Evolutionary conservation across 805 yeast genomes (phyloP), one percentile per base, ranked within the genome.

Genomic region (Candida manassasensis): DNA sequence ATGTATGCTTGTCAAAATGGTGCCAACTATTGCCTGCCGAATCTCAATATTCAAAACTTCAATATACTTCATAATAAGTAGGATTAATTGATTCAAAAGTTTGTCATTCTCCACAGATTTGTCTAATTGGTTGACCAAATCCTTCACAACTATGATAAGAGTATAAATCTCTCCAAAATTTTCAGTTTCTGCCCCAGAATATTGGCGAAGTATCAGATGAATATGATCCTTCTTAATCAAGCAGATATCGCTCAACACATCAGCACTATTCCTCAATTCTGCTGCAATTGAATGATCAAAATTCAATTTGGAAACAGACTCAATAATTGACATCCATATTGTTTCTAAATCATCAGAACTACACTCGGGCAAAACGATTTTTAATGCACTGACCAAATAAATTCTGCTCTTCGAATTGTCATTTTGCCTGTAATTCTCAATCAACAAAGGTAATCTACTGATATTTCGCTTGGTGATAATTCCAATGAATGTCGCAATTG

Each of bases 1-100:
- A 53, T 78, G 81, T 19, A 80, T 57, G 0, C 80, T 77, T 2
- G 82, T 68, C 8, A 78, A 69, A 28, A 83, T 53, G 15, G 81
- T 76, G 5, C 77, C 69, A 21, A 80, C 62, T 1, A 82, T 70
- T n/a, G 75, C 62, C 52, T 78, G 48, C 41, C 81, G 77, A 34
- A 79, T 64, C n/a, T 67, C 73, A 27, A 81, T 61, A 38, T 69
- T 71, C 3, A 49, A 38, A 12, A 56, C 49, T 3, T 49, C 45
- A 9, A 57, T 48, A 49, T 57, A 59, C 11, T 39, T 37, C 25
- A 53, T 38, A 6, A 50, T 40, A n/a, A 30, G 29, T 4, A 32
- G 21, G 17, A 55, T 42, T 32, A 56, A 41, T 8, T 40, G 27
- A 2, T 37, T 30, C 16, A 52, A 42, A 9, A 42, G 29, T 2